Evolutionary conservation across 257 asterid genomes (phyloP), one percentile per base, ranked within the genome.

Genomic region (Petunia secreta): DNA sequence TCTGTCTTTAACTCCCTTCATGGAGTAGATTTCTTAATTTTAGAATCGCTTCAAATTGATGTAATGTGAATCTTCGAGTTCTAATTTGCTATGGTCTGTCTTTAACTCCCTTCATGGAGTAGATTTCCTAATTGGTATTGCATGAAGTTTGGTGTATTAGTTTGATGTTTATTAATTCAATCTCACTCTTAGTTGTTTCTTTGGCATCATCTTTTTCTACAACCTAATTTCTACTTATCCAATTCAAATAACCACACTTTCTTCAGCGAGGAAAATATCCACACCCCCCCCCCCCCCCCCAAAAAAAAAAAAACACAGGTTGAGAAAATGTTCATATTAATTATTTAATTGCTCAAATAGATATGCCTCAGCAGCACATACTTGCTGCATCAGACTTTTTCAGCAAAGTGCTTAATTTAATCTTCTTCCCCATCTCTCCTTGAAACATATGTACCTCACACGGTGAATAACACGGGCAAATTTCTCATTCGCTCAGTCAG

Each of bases 401-500:
- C 74, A 40, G 74, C 74, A 40, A 66, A 66, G 75, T 66, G 41
- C 75, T 66, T 66, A 15, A 40, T 66, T 15, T 66, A 58, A 43
- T 69, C 76, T 39, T n/a, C 8, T 55, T 55, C 62, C 55, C 62
- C 40, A 9, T 69, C 43, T 69, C 76, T 10, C 25, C 41, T 69
- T 46, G 43, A 46, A 69, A 58, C 41, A 69, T 16, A 46, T 69
- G n/a, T n/a, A 69, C 40, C 58, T 69, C 76, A 69, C 76, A 69
- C 25, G 76, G 59, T 67, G 14, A 54, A 16, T 67, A 55, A 15
- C 16, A 67, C 43, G 16, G 55, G 50, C 39, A 43, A 15, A 67
- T 67, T 43, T 67, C 55, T n/a, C 46, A 16, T 43, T 43, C 75
- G 15, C 43, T 55, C 62, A 13, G 4, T 55, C 55, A 67, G 55